A percentile compares a stretch with the other conserved stretches of the same genome.
Conservation (phyloP, 768 basidiomycete genomes). For the Tulasnella sp. region DNA sequence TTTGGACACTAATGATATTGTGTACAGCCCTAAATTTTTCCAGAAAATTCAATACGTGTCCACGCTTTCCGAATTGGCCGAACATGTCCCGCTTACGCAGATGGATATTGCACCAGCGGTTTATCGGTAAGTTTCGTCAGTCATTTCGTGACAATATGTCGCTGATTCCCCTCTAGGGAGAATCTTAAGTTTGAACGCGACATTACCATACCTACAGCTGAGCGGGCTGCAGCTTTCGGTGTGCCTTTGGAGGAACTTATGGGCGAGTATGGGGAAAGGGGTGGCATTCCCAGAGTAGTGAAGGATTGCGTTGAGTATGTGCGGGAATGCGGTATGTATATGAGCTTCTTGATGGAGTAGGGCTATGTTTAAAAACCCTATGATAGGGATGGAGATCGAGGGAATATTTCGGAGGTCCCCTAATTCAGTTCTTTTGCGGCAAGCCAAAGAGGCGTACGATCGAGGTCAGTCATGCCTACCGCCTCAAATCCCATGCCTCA, state of each 20-base stretch:
- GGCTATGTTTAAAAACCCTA: not conserved
- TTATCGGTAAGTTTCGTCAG: slow-evolving; percentile 49
- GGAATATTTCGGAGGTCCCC: slow-evolving; percentile 81
- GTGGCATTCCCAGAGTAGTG: slow-evolving; percentile 69
- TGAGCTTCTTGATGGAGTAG: not conserved
- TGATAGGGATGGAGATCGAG: slow-evolving; percentile 50
- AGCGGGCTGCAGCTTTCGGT: slow-evolving; percentile 54
- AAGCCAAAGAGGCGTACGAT: slow-evolving; percentile 78
- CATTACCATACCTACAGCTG: slow-evolving; percentile 53
- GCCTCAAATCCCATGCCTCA: not conserved
- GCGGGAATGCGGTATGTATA: slow-evolving; percentile 40
- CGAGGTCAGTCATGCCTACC: slow-evolving; percentile 39
- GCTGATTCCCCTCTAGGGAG: slow-evolving; percentile 39
- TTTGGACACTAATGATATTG: too few species aligned
- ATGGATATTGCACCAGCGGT: slow-evolving; percentile 77
- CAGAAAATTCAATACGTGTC: slow-evolving; percentile 68
- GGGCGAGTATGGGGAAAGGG: slow-evolving; percentile 75
- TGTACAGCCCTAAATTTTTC: slow-evolving; percentile 75
- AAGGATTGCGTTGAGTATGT: slow-evolving; percentile 65
- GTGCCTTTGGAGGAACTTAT: slow-evolving; percentile 74
- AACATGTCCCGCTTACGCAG: slow-evolving; percentile 71
- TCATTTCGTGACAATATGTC: not conserved
- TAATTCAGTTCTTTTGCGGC: slow-evolving; percentile 52
- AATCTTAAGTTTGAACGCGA: slow-evolving; percentile 64
- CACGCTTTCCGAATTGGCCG: slow-evolving; percentile 69